Conservation (phyloP, 2,329 filamentous ascomycete genomes). For the Cercospora zeae-maydis region DNA sequence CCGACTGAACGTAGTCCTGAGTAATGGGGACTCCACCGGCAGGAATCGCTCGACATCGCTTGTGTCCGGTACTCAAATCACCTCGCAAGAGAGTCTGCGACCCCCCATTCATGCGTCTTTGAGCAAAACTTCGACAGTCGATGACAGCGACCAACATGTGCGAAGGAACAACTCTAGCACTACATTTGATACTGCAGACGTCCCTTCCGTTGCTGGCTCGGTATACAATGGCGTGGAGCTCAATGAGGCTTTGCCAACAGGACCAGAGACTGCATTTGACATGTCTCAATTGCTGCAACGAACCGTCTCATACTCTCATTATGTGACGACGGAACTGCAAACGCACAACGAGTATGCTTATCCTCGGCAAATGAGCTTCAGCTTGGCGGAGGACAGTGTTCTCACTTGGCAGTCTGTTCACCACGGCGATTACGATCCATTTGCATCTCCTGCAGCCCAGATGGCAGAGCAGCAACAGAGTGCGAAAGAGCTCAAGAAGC, state of each 20-base stretch:
- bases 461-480: slow-evolving; percentile 32
- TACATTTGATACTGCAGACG: slow-evolving; percentile 11
- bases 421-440: slow-evolving; percentile 35
- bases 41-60: neutral
- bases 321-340: slow-evolving; percentile 20
- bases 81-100: slow-evolving; percentile 16
- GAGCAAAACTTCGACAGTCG: slow-evolving; percentile 10
- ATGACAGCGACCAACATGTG: slow-evolving; percentile 6
- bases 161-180: slow-evolving; percentile 8
- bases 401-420: slow-evolving; percentile 55
- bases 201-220: slow-evolving; percentile 57
- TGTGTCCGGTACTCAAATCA: slow-evolving; percentile 10
- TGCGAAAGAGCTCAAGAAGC: slow-evolving; percentile 54
- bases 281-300: slow-evolving; percentile 55
- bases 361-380: slow-evolving; percentile 71
- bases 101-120: neutral
- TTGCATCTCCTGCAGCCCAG: slow-evolving; percentile 24
- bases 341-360: slow-evolving; percentile 54
- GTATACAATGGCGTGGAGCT: slow-evolving; percentile 59
- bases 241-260: slow-evolving; percentile 51
- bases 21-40: neutral
- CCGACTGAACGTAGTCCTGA: slow-evolving; percentile 17
- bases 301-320: slow-evolving; percentile 50
- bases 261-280: slow-evolving; percentile 47
- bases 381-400: slow-evolving; percentile 70